phyloP scores from a whole-genome alignment of 78 protist species.

The Ministeria vibrans region DNA sequence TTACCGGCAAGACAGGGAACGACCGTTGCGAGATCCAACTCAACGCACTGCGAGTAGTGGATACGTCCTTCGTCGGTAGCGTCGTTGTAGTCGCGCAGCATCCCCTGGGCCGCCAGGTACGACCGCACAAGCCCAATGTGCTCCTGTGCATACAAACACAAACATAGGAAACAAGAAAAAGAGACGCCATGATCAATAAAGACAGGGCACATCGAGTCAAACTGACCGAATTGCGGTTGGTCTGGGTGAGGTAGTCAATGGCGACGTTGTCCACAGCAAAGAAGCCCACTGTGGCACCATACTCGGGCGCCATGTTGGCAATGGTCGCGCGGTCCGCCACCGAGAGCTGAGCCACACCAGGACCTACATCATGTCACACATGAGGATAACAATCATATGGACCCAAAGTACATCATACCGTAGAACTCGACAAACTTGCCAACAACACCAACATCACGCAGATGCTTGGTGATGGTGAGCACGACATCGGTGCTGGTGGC shows the following conservation, averaged over 20 bases:
- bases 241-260: conserved; percentile 49
- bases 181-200: background rate
- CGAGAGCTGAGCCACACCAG: conserved; percentile 51
- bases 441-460: conserved; percentile 35
- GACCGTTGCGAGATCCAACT: conserved; percentile 59
- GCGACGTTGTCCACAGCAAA: conserved; percentile 76
- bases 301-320: conserved; percentile 89
- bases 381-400: too few species aligned
- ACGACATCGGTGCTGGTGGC: conserved; percentile 86
- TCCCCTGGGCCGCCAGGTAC: background rate
- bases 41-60: conserved; percentile 11
- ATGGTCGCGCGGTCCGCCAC: conserved; percentile 83
- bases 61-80: conserved; percentile 12
- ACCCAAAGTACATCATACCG: too few species aligned
- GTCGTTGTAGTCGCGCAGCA: background rate
- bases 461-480: conserved; percentile 63
- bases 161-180: background rate
- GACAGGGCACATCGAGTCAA: background rate
- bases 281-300: conserved; percentile 80
- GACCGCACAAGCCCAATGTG: background rate
- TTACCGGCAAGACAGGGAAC: conserved; percentile 39
- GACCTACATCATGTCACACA: too few species aligned
- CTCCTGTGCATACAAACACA: background rate
- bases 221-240: conserved; percentile 47
- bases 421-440: conserved; percentile 86